phyloP scores from a whole-genome alignment of 345 rosid genomes.

The Turritis glabra region DNA sequence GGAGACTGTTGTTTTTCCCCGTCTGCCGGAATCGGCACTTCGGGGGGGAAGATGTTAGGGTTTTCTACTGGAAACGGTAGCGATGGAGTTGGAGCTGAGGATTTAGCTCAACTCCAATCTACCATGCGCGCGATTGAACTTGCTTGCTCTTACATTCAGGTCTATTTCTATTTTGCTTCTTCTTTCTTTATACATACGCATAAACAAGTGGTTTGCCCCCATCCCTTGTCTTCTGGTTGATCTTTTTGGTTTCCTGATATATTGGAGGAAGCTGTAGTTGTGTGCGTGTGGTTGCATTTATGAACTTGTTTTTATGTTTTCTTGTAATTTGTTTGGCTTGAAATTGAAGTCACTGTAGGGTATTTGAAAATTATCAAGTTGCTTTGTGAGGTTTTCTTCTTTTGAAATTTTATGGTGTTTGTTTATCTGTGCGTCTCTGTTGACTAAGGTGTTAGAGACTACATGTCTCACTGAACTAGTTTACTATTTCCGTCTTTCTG shows the following conservation, averaged over 20 bases:
- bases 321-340: constrained; percentile 20
- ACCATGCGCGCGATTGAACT: constrained; percentile 94
- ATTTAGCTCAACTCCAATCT: constrained; percentile 72
- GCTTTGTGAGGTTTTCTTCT: constrained; percentile 4
- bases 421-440: not conserved
- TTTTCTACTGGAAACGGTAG: constrained; percentile 45
- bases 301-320: constrained; percentile 7
- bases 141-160: constrained; percentile 95
- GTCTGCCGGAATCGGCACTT: constrained; percentile 22
- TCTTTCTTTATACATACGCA: constrained; percentile 16
- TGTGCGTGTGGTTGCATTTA: constrained; percentile 31
- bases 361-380: constrained; percentile 11
- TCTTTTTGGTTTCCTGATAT: constrained; percentile 23
- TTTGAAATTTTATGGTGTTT: not conserved
- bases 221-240: not conserved
- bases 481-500: constrained; percentile 2
- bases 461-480: not conserved
- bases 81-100: constrained; percentile 40
- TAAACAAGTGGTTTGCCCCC: not conserved
- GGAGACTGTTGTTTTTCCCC: constrained; percentile 17
- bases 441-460: not conserved
- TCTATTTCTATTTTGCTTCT: constrained; percentile 29
- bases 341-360: constrained; percentile 21
- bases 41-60: constrained; percentile 49
- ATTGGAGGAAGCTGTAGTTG: constrained; percentile 7